phyloP scores from a whole-genome alignment of 352 stramenopile species.

The Phytophthora palmivora region DNA sequence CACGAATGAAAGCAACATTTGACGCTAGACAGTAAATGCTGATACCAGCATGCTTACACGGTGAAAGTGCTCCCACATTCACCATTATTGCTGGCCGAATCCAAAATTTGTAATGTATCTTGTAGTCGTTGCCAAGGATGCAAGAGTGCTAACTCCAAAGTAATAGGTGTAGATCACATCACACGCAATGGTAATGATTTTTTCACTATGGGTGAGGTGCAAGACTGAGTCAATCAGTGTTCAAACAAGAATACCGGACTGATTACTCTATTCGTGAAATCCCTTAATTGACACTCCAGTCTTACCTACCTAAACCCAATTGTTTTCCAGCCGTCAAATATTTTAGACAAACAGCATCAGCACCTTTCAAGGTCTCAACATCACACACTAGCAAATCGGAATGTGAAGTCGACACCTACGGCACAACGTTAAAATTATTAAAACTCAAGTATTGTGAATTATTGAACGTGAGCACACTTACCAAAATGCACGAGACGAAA shows the following conservation, averaged over 20 bases:
- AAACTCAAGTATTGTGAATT: background rate
- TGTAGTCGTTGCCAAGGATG: too few relatives aligned
- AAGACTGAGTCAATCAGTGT: too few relatives aligned
- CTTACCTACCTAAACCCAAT: too few relatives aligned
- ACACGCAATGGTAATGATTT: too few relatives aligned
- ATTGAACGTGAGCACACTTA: slow-evolving; percentile 1
- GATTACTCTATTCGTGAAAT: too few relatives aligned
- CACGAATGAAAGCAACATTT: slow-evolving; percentile 2
- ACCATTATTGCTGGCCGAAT: slow-evolving; percentile 11
- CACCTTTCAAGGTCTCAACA: background rate
- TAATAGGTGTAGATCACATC: too few relatives aligned
- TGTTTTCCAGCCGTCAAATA: too few relatives aligned
- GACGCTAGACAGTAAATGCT: background rate
- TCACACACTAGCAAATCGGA: slow-evolving; percentile 7
- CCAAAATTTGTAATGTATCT: slow-evolving; percentile 12
- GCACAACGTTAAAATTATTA: background rate
- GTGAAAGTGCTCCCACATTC: slow-evolving; percentile 9
- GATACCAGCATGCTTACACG: slow-evolving; percentile 10
- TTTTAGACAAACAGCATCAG: too few relatives aligned
- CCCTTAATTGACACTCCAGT: too few relatives aligned
- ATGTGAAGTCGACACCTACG: slow-evolving; percentile 20
- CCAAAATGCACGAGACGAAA: slow-evolving; percentile 29
- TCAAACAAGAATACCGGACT: too few relatives aligned
- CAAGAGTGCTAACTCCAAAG: too few relatives aligned
- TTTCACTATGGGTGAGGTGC: too few relatives aligned